These are phyloP conservation scores for Amylocarpus encephaloides DNA, from an alignment of 2,329 filamentous ascomycete species.

Conservation along the genomic window DNA sequence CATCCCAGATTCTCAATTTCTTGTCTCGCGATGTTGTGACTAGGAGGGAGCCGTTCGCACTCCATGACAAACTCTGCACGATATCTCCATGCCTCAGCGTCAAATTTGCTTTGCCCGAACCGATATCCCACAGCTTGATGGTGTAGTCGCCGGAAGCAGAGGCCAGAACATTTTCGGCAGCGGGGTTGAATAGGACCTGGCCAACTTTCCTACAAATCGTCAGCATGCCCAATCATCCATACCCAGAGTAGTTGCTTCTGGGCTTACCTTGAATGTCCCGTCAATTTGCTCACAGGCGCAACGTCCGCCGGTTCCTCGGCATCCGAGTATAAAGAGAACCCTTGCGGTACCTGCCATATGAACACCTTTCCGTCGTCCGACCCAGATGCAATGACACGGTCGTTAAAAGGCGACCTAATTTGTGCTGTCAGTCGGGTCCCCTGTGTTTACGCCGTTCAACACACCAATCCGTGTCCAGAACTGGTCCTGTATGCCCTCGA, in stretches of 20 bases:
- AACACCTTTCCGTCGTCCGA: conserved; percentile 97
- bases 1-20: conserved; percentile 96
- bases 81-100: conserved; percentile 84
- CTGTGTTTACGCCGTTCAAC: conserved; percentile 20
- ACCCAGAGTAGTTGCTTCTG: background rate
- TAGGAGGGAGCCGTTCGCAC: conserved; percentile 76
- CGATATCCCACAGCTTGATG: conserved; percentile 93
- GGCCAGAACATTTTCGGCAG: conserved; percentile 90
- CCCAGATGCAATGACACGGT: conserved; percentile 83
- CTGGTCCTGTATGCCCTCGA: conserved; percentile 89
- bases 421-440: conserved; percentile 19
- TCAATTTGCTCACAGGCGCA: conserved; percentile 70
- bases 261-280: conserved; percentile 73
- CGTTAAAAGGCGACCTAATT: conserved; percentile 87
- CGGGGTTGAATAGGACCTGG: conserved; percentile 95
- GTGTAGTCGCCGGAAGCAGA: conserved; percentile 93
- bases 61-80: conserved; percentile 94
- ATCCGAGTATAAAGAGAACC: conserved; percentile 79
- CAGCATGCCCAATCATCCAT: conserved; percentile 14
- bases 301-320: conserved; percentile 80
- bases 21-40: conserved; percentile 96
- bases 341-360: conserved; percentile 88
- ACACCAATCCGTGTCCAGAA: conserved; percentile 95
- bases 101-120: conserved; percentile 66
- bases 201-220: conserved; percentile 72